Conservation (phyloP, 129 eudicot species). For the Centrapalus pauciflorus region DNA sequence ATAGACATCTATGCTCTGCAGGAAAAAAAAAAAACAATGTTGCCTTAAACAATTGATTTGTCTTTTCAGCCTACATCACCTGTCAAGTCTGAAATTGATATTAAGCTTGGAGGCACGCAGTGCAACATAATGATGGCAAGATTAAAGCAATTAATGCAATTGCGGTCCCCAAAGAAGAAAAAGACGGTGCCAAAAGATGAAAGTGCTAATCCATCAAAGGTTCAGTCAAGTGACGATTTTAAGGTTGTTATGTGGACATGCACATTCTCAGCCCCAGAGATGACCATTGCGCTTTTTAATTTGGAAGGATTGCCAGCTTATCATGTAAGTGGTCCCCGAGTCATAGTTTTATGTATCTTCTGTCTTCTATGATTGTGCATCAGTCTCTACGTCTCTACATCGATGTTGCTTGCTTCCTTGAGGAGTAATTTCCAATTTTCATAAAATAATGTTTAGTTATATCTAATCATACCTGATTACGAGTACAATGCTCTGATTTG, state of each 20-base stretch:
- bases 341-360: neutral
- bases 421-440: too few relatives aligned
- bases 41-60: constrained; percentile 21
- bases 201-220: constrained; percentile 25
- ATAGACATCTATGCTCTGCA: neutral
- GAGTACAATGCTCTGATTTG: neutral
- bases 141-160: constrained; percentile 56
- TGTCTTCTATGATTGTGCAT: neutral
- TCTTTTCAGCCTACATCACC: constrained; percentile 66
- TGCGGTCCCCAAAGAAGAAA: constrained; percentile 47
- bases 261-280: constrained; percentile 88
- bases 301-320: constrained; percentile 46
- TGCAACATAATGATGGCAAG: constrained; percentile 57
- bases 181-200: constrained; percentile 38
- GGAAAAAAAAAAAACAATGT: neutral
- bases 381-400: neutral
- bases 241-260: constrained; percentile 76
- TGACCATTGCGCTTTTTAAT: constrained; percentile 54
- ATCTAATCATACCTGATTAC: neutral
- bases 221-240: constrained; percentile 40
- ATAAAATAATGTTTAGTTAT: too few relatives aligned
- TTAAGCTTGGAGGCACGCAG: constrained; percentile 85
- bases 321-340: constrained; percentile 54
- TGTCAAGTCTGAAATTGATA: constrained; percentile 69
- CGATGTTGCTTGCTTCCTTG: neutral